Evolutionary conservation across 108 stramenopile species (phyloP), one percentile per base, ranked within the genome.

Genomic region (Cyclotella atomus): DNA sequence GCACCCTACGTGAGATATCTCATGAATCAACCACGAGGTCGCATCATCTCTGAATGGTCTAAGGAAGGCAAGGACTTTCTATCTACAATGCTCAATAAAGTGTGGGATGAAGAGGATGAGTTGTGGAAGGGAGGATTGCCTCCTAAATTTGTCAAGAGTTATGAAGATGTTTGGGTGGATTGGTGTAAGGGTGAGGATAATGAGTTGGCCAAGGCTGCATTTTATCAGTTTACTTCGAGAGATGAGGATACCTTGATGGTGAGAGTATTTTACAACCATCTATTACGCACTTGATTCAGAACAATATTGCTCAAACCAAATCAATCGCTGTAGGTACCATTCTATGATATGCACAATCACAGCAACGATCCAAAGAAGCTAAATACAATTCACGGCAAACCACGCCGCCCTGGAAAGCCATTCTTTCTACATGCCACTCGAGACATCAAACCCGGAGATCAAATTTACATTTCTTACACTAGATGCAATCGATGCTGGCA

Each of bases 1-100:
- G 89, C 82, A 9, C 93, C 91, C 17, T 95, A 89, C 41, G 63
- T 84, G 30, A 77, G 85, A 7, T 95, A 92, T 63, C 73, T 95
- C 15, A 75, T 61, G 57, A 66, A 85, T 46, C 83, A 84, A 73
- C 68, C 65, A 19, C 30, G 38, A 2, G 84, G 85, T 2, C 64
- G 73, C 20, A 50, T 87, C 35, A 84, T 87, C 17, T 74, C 81
- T 16, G 84, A 74, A 34, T 89, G 81, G 76, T 66, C 80, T 52
- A 30, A 68, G 12, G 59, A 49, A 15, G 88, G 82, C 0, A 89
- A 79, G 36, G 41, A 76, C 6, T 55, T 89, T 19, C 47, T 89
- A 0, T 38, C 36, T n/a, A 56, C 55, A 41, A 70, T 89, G 53
- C 52, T 76, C 10, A 73, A 67, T 32, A 25, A 63, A 19, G 50